Evolutionary conservation across 2,329 filamentous ascomycete genomes (phyloP).

Genomic region (Curvularia sp.): DNA sequence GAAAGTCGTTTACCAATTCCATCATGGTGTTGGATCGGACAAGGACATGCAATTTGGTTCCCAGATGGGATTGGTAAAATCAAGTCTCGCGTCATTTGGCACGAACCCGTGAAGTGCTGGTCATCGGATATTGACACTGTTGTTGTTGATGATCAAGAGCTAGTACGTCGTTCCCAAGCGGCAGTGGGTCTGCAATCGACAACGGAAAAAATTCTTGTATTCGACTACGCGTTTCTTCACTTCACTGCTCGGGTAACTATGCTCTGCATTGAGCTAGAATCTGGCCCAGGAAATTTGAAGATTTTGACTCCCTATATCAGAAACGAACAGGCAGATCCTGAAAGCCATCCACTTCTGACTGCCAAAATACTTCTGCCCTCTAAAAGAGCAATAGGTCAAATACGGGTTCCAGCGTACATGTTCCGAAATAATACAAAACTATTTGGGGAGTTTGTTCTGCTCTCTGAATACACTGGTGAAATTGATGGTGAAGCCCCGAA

Average conservation of each 20-base stretch:
- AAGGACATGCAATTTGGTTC: background rate
- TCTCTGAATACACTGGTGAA: background rate
- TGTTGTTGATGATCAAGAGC: too few relatives aligned
- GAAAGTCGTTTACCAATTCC: background rate
- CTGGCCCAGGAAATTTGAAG: background rate
- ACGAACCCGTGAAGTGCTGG: background rate
- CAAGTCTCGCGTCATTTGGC: background rate
- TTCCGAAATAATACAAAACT: background rate
- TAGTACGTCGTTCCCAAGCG: background rate
- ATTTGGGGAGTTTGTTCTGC: background rate
- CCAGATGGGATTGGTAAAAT: background rate
- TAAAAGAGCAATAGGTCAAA: background rate
- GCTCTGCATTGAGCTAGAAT: background rate
- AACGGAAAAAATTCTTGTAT: too few relatives aligned
- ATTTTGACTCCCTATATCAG: background rate
- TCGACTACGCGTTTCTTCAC: background rate
- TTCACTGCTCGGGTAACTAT: background rate
- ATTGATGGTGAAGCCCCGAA: too few relatives aligned
- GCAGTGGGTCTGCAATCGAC: too few relatives aligned
- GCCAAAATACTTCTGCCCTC: background rate
- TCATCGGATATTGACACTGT: background rate
- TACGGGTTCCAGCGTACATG: background rate
- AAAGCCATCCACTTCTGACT: background rate
- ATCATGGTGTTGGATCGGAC: background rate
- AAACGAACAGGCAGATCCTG: background rate